Base-by-base conservation (phyloP, 1,139 yeast genomes). In the Pichia sp. region DNA sequence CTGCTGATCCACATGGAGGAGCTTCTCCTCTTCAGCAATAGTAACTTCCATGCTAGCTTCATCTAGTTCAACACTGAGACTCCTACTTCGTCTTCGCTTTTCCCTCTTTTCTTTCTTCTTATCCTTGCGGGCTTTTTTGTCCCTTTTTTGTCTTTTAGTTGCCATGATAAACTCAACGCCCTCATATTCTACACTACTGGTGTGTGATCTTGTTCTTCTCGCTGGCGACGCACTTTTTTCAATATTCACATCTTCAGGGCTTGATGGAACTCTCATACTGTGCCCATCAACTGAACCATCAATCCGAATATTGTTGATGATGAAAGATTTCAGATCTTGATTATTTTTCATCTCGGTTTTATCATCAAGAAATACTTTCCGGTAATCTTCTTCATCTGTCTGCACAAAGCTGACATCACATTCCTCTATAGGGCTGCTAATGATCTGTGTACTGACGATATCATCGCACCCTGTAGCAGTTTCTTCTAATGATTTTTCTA, bases 281-380 rank as follows among this genome's bases (percentile, higher is more conserved):
- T 36, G 21, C 13, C 39, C 44, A 10, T 12, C 28, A 34, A 43
- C 12, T 6, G 19, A 31, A 9, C 44, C 28, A 3, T 49, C 51
- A 41, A 47, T 45, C 26, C 41, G 44, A 6, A 52, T 52, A 25
- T 53, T 49, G 21, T 52, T 51, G 18, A 52, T 52, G 5, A 52
- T 52, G n/a, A 52, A 52, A 3, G 55, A 49, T 44, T 52, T 50
- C 36, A 50, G 19, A 26, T 50, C 44, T 8, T 19, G 12, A 19
- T n/a, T 18, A 26, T 3, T 22, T 13, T 42, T 19, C 8, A 18
- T n/a, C 4, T 16, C 19, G 19, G 13, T 28, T 3, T 34, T 39
- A 41, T 18, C 19, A 13, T 34, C 47, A 16, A 9, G 23, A 12
- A 26, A n/a, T n/a, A 43, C 36, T 8, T 18, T 26, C n/a, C 9